Conservation (phyloP, 768 basidiomycete species). For the Russula emetica region DNA sequence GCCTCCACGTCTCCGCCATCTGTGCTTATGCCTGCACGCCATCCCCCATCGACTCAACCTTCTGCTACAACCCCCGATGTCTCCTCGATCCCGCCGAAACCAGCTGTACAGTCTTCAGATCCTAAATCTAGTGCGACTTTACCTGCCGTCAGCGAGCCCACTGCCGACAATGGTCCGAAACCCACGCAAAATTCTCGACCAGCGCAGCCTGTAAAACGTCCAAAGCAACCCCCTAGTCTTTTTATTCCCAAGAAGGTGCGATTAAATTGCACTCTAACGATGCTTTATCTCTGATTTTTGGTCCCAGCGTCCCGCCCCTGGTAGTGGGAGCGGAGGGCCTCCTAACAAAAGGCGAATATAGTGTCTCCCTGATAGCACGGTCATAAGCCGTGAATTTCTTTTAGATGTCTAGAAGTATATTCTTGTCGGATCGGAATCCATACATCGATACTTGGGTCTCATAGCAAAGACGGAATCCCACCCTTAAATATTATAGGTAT, state of each 20-base stretch:
- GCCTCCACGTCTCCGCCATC: neutral
- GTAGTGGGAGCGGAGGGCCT: slow-evolving; percentile 3
- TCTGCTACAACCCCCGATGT: neutral
- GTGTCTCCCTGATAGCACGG: neutral
- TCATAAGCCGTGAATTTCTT: neutral
- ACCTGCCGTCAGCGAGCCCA: slow-evolving; percentile 1
- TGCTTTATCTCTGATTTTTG: slow-evolving; percentile 19
- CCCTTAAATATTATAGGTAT: neutral
- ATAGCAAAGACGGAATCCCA: neutral
- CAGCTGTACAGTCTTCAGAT: slow-evolving; percentile 1
- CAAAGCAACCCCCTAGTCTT: slow-evolving; percentile 23
- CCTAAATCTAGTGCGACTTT: neutral
- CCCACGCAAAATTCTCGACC: slow-evolving; percentile 6
- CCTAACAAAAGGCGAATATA: slow-evolving; percentile 21
- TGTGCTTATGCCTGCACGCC: slow-evolving; percentile 5
- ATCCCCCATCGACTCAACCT: neutral
- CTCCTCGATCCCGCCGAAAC: neutral
- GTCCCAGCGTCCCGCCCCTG: slow-evolving; percentile 15
- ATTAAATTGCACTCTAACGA: slow-evolving; percentile 13
- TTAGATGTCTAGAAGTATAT: neutral
- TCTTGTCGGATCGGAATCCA: neutral
- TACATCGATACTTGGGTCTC: neutral
- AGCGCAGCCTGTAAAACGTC: slow-evolving; percentile 4
- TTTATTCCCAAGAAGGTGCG: slow-evolving; percentile 31
- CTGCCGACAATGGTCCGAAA: neutral